Evolutionary conservation across 2,329 filamentous ascomycete genomes (phyloP), one percentile per base, ranked within the genome.

Genomic region (Intubia oerlemansii): DNA sequence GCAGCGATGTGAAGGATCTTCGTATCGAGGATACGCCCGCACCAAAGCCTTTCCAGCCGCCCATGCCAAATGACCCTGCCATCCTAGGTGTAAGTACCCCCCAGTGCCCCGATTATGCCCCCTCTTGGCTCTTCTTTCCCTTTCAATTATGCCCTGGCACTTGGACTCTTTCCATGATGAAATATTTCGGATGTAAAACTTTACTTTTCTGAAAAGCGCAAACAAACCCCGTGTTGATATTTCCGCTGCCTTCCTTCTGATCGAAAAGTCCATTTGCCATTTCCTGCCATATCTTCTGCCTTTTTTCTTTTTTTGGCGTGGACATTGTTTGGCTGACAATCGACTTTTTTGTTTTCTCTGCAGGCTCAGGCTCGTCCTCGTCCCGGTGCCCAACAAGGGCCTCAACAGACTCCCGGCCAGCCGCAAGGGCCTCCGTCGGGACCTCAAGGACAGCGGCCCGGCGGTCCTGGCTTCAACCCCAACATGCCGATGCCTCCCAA

Each of bases 231-330:
- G 59, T 92, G 84, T 91, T 73, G 84, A 92, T 69, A 74, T 77
- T 74, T 92, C 84, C 82, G 84, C 92, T 93, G 84, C 82, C 84
- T 93, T 93, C 84, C 84, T 93, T 92, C 82, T 93, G 82, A 92
- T 71, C 31, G 33, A 27, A 12, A n/a, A n/a, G 14, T 14, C 21
- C 18, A 4, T 21, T 23, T 26, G 25, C 19, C n/a, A n/a, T n/a
- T 21, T 21, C 5, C 23, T 27, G 12, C n/a, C n/a, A 10, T 14
- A 1, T 16, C 5, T 11, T 17, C 11, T 10, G 5, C 16, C 15
- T 4, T 19, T 16, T 10, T n/a, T 16, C 9, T 12, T n/a, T 24
- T 15, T 27, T n/a, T n/a, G n/a, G n/a, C n/a, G n/a, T n/a, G n/a
- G n/a, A n/a, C n/a, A n/a, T n/a, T n/a, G n/a, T n/a, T n/a, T n/a